These are phyloP conservation scores for Sclerotinia subarctica DNA, from an alignment of 2,329 filamentous ascomycete species.

Conservation along the genomic window DNA sequence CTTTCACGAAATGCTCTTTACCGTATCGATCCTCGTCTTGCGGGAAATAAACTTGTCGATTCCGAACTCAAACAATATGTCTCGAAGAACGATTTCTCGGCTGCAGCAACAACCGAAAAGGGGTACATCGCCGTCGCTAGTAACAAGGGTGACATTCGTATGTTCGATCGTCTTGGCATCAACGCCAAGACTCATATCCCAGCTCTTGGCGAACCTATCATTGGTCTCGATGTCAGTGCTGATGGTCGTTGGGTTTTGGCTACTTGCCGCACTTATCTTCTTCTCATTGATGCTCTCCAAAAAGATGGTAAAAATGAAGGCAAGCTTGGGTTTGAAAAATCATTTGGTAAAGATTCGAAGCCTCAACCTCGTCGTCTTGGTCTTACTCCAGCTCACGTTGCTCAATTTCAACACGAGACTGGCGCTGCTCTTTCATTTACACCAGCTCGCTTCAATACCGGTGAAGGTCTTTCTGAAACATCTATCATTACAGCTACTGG, in stretches of 20 bases:
- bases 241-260: conserved; percentile 95
- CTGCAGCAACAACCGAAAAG: conserved; percentile 90
- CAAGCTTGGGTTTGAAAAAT: conserved; percentile 94
- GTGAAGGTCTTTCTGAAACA: conserved; percentile 75
- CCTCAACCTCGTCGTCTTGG: conserved; percentile 88
- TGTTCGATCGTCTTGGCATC: conserved; percentile 94
- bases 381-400: conserved; percentile 86
- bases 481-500: conserved; percentile 96
- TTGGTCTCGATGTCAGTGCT: conserved; percentile 90
- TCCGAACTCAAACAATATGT: conserved; percentile 91
- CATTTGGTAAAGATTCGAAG: conserved; percentile 89
- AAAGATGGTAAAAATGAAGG: conserved; percentile 94
- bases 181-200: conserved; percentile 97
- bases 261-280: conserved; percentile 89
- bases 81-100: conserved; percentile 96
- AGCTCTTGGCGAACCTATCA: conserved; percentile 89
- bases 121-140: conserved; percentile 96
- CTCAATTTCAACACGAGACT: conserved; percentile 96
- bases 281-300: conserved; percentile 88
- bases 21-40: conserved; percentile 85
- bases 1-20: conserved; percentile 90
- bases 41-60: conserved; percentile 90
- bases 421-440: conserved; percentile 84
- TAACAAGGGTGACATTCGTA: conserved; percentile 94
- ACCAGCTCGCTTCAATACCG: conserved; percentile 89